These are phyloP conservation scores for Paracoccidioides lutzii DNA, from an alignment of 2,329 filamentous ascomycete species.

Conservation along the genomic window DNA sequence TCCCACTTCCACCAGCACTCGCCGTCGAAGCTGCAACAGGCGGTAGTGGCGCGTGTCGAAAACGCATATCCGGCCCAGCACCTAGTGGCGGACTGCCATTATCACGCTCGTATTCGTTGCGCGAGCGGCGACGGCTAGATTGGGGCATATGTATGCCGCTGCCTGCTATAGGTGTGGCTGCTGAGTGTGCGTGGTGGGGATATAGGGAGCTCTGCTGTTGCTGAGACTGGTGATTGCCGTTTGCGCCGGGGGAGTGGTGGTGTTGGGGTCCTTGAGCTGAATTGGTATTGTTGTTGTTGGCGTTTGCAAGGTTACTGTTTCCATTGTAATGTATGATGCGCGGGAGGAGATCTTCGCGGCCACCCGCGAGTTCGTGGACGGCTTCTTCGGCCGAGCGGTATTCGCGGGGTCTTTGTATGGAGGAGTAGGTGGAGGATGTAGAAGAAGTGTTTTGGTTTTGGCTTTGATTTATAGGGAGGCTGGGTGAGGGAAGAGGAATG, in stretches of 20 bases:
- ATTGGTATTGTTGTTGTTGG: conserved; percentile 21
- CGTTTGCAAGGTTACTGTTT: conserved; percentile 44
- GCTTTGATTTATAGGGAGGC: conserved; percentile 43
- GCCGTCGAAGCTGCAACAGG: too few relatives aligned
- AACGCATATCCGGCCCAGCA: conserved; percentile 47
- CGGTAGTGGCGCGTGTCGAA: conserved; percentile 25
- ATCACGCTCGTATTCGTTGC: conserved; percentile 83
- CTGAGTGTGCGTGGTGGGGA: conserved; percentile 9
- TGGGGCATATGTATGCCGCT: not conserved
- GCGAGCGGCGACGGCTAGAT: conserved; percentile 52
- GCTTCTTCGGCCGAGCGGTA: conserved; percentile 95
- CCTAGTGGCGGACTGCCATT: conserved; percentile 76
- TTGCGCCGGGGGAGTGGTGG: conserved; percentile 12
- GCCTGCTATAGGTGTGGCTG: conserved; percentile 13
- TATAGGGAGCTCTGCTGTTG: conserved; percentile 29
- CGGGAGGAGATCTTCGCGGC: conserved; percentile 81
- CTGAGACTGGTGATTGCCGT: conserved; percentile 22
- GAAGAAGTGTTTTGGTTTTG: conserved; percentile 18
- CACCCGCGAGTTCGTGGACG: conserved; percentile 76
- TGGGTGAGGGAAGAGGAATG: conserved; percentile 62
- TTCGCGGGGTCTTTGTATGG: conserved; percentile 55
- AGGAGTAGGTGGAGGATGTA: conserved; percentile 21
- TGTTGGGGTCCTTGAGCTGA: conserved; percentile 17
- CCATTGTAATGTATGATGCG: conserved; percentile 92
- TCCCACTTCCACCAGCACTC: too few relatives aligned